Conservation (phyloP, 2,329 filamentous ascomycete genomes). For the Colletotrichum caudatum region DNA sequence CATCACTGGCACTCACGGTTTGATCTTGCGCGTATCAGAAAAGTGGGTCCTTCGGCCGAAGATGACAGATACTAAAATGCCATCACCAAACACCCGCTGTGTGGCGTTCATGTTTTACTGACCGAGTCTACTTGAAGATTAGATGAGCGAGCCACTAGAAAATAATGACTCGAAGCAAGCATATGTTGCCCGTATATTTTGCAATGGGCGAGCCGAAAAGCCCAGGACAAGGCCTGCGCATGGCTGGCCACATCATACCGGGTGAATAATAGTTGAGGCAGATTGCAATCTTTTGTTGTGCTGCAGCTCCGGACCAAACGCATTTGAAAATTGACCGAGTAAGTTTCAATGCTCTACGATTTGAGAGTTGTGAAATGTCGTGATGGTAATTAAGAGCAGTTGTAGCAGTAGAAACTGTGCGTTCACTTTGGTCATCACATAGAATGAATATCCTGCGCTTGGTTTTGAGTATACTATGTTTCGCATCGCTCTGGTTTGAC, state of each 20-base stretch:
- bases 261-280: not conserved
- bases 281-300: no score
- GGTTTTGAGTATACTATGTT: slow-evolving; percentile 23
- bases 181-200: not conserved
- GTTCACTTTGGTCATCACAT: no score
- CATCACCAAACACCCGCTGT: slow-evolving; percentile 12
- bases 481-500: slow-evolving; percentile 7
- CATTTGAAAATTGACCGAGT: not conserved
- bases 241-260: not conserved
- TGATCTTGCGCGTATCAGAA: slow-evolving; percentile 20
- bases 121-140: not conserved
- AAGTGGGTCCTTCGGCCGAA: slow-evolving; percentile 15
- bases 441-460: not conserved
- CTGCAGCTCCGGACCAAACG: no score
- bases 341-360: not conserved
- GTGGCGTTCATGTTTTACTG: slow-evolving; percentile 11
- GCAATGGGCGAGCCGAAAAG: not conserved
- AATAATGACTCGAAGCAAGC: slow-evolving; percentile 27
- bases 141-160: slow-evolving; percentile 5
- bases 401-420: no score
- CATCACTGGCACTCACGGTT: not conserved
- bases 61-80: slow-evolving; percentile 22
- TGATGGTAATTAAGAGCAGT: no score
- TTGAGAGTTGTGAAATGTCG: not conserved
- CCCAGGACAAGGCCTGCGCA: not conserved